Base-by-base conservation (phyloP, 1,139 yeast genomes). In the Suhomyces kunorum region DNA sequence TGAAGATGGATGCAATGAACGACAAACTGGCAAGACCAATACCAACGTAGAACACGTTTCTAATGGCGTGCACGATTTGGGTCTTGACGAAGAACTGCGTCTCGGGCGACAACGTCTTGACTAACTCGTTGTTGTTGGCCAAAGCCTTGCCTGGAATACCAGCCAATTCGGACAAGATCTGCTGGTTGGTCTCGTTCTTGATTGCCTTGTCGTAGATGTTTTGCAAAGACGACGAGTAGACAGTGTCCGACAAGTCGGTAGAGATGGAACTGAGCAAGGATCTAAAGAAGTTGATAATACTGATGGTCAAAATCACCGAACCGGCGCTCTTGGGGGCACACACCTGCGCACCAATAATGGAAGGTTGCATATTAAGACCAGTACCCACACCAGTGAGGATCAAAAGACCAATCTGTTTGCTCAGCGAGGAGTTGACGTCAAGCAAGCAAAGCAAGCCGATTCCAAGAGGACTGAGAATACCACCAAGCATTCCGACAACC, bases 311-410 rank as follows among this genome's bases (percentile, higher is more conserved):
- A 34, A 71, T 69, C 18, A 58, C 55, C 8, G 66, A 63, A 11
- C 74, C 74, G 3, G 67, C 61, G 4, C 63, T 52, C 39, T 63
- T 60, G 20, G 74, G 73, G 2, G 74, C 72, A 15, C 54, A 47
- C 4, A 68, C 49, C 46, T 67, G 73, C 3, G 66, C 56, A 2
- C 60, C 53, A 13, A 64, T 53, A 11, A 66, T 42, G 2, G 59
- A 36, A 9, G 62, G 49, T 49, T 67, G 74, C 58, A 65, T 52
- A 38, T 50, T 51, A 6, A 59, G 37, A 8, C 74, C 74, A 16
- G 53, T 43, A 1, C 63, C 58, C 18, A 56, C 52, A 29, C 75
- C 75, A 14, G 48, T 34, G 12, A 65, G 38, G 30, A 70, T 67
- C 37, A 66, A 56, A 14, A 55, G 52, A 1, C 76, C 76, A 38